phyloP scores from a whole-genome alignment of 78 protist species.

The Speleostelium caveatum region DNA sequence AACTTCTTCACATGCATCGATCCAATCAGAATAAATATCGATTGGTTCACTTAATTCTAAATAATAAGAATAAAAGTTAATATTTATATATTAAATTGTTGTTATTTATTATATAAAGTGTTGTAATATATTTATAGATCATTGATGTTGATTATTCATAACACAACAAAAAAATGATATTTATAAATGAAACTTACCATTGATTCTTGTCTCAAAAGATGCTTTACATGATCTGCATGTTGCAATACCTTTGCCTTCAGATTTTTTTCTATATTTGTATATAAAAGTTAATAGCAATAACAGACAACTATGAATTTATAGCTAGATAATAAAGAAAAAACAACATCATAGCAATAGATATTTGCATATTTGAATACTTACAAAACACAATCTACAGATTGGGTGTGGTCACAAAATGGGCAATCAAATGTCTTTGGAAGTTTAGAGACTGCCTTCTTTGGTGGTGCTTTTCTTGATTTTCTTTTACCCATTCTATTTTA shows the following conservation, averaged over 20 bases:
- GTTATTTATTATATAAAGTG: not conserved
- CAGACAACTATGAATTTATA: not conserved
- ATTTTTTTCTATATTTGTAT: slow-evolving; percentile 29
- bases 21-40: slow-evolving; percentile 70
- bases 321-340: not conserved
- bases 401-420: slow-evolving; percentile 73
- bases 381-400: slow-evolving; percentile 63
- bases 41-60: slow-evolving; percentile 58
- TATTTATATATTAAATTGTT: not conserved
- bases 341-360: not conserved
- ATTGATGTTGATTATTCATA: not conserved
- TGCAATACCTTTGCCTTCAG: slow-evolving; percentile 37
- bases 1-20: slow-evolving; percentile 65
- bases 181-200: slow-evolving; percentile 13
- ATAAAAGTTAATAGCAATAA: not conserved
- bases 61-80: not conserved
- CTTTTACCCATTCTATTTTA: slow-evolving; percentile 73
- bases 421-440: slow-evolving; percentile 65
- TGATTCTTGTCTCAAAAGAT: slow-evolving; percentile 12
- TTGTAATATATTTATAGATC: not conserved
- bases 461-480: slow-evolving; percentile 69
- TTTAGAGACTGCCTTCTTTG: slow-evolving; percentile 43
- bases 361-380: not conserved
- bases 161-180: not conserved
- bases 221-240: slow-evolving; percentile 62